Evolutionary conservation across 1,284 basidiomycete genomes (phyloP).

Genomic region (Microbotryum saponariae): DNA sequence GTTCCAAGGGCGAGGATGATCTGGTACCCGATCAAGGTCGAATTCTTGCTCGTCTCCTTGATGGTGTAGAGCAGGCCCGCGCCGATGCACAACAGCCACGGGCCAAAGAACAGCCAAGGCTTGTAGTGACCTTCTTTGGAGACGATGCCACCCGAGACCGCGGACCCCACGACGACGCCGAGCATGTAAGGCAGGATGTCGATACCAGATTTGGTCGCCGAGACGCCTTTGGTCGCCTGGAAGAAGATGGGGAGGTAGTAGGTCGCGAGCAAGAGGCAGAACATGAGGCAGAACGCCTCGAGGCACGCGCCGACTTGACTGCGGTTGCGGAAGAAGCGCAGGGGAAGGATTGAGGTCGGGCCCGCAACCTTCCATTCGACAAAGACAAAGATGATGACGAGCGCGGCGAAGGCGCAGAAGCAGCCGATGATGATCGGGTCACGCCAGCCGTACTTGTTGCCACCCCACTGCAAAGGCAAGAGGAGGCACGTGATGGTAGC

Average conservation of each 20-base stretch:
- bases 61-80: constrained; percentile 48
- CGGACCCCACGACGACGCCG: constrained; percentile 41
- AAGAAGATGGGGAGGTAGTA: constrained; percentile 46
- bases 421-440: constrained; percentile 39
- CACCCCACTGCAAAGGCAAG: constrained; percentile 37
- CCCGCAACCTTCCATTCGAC: constrained; percentile 42
- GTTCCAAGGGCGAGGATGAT: constrained; percentile 39
- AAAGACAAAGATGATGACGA: constrained; percentile 40
- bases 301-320: constrained; percentile 40
- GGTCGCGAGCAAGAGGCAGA: constrained; percentile 40
- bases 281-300: constrained; percentile 44
- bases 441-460: constrained; percentile 41
- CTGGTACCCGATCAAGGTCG: constrained; percentile 46
- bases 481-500: constrained; percentile 37
- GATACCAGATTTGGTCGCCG: constrained; percentile 45
- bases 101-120: constrained; percentile 39
- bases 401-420: constrained; percentile 40
- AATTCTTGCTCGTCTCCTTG: constrained; percentile 37
- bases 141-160: constrained; percentile 42
- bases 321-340: constrained; percentile 40
- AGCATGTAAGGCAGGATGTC: constrained; percentile 46
- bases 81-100: constrained; percentile 42
- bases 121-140: constrained; percentile 43
- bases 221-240: constrained; percentile 22
- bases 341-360: constrained; percentile 42